A percentile compares a stretch with the other conserved stretches of the same genome.
These are phyloP conservation scores for Fermentozyma sake DNA, from an alignment of 1,139 yeast genomes.

Conservation along the genomic window DNA sequence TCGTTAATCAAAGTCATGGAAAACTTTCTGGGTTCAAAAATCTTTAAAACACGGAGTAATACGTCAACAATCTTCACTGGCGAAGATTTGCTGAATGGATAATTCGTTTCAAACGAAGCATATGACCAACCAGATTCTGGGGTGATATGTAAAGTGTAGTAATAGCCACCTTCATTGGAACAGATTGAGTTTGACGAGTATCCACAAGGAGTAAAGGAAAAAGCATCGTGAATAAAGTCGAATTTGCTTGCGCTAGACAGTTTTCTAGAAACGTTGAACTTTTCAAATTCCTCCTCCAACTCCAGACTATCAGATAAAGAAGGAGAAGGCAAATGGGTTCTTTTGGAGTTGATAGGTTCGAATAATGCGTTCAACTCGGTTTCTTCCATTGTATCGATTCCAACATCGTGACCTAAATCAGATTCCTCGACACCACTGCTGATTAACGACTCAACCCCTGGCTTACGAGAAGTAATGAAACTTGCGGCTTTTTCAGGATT, in stretches of 20 bases:
- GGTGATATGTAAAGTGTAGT: slow-evolving; percentile 90
- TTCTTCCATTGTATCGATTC: slow-evolving; percentile 58
- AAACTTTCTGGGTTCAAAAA: slow-evolving; percentile 75
- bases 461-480: slow-evolving; percentile 57
- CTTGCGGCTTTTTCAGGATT: slow-evolving; percentile 53
- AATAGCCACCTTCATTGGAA: slow-evolving; percentile 50
- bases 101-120: slow-evolving; percentile 92
- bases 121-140: slow-evolving; percentile 95
- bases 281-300: slow-evolving; percentile 13
- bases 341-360: slow-evolving; percentile 17
- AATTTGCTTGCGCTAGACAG: too few relatives aligned
- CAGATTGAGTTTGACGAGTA: slow-evolving; percentile 82
- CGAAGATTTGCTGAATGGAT: slow-evolving; percentile 42
- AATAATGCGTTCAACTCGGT: slow-evolving; percentile 63
- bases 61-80: slow-evolving; percentile 47
- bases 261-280: too few relatives aligned
- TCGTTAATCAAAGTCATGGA: slow-evolving; percentile 64
- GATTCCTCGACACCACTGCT: slow-evolving; percentile 32
- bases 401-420: slow-evolving; percentile 78
- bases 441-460: slow-evolving; percentile 37
- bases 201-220: slow-evolving; percentile 95
- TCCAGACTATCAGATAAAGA: slow-evolving; percentile 22
- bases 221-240: slow-evolving; percentile 67
- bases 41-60: slow-evolving; percentile 50
- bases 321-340: slow-evolving; percentile 36